These are phyloP conservation scores for Withania somnifera DNA, from an alignment of 305 asterid genomes.

Conservation along the genomic window DNA sequence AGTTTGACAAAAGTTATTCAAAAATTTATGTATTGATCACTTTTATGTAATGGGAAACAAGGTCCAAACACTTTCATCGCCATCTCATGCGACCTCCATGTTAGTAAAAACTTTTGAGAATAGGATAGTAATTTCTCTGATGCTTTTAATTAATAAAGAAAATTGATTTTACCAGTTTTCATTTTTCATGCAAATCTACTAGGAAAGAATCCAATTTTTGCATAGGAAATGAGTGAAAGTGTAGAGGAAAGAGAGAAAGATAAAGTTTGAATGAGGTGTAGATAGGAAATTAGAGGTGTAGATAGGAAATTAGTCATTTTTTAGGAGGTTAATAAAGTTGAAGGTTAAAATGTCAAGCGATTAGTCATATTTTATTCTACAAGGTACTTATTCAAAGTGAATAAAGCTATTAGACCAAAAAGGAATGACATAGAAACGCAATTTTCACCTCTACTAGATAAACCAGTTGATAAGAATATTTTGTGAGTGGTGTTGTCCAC, in stretches of 20 bases:
- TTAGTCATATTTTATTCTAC: constrained; percentile 6
- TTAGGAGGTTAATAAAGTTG: background rate
- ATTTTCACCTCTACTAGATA: constrained; percentile 52
- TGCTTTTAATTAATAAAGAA: background rate
- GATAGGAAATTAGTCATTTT: background rate
- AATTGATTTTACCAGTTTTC: background rate
- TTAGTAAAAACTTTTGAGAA: background rate
- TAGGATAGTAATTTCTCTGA: background rate
- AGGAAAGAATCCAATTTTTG: background rate
- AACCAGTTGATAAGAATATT: constrained; percentile 49
- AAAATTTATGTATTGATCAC: background rate
- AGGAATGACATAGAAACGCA: constrained; percentile 53
- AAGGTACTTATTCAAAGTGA: constrained; percentile 29
- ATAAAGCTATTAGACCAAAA: constrained; percentile 47
- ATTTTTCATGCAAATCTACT: background rate
- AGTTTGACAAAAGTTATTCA: background rate
- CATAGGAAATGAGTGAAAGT: background rate
- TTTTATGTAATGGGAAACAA: background rate
- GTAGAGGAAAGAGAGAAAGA: background rate
- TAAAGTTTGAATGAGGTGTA: background rate
- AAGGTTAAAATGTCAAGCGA: background rate
- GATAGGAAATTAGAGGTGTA: too few species aligned
- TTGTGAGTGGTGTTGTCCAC: constrained; percentile 54
- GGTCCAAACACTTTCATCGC: background rate
- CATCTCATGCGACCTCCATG: background rate